phyloP scores from a whole-genome alignment of 768 basidiomycete genomes.

The Boletus pseudo-olivaceus region DNA sequence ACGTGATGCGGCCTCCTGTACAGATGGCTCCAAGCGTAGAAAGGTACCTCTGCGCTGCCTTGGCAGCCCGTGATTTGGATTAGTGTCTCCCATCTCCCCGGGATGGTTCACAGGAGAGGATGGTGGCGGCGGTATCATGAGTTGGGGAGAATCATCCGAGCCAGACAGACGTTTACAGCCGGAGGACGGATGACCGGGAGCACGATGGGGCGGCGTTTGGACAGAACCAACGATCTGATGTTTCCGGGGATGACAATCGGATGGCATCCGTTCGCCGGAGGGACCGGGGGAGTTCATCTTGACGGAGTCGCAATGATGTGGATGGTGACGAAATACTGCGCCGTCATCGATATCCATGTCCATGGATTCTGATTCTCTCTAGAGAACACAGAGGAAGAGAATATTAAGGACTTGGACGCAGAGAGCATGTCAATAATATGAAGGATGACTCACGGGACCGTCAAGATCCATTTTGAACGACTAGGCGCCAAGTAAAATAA shows the following conservation, averaged over 20 bases:
- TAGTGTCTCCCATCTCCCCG: neutral
- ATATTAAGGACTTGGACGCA: conserved; percentile 2
- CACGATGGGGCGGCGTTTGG: neutral
- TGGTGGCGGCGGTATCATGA: neutral
- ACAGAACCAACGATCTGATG: neutral
- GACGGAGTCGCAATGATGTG: neutral
- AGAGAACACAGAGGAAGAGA: neutral
- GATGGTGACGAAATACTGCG: neutral
- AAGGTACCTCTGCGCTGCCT: neutral
- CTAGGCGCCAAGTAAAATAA: neutral
- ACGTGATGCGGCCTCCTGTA: neutral
- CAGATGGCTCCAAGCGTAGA: neutral
- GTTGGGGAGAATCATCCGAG: neutral
- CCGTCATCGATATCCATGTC: conserved; percentile 14
- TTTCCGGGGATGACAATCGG: neutral
- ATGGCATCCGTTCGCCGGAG: neutral
- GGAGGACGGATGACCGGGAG: neutral
- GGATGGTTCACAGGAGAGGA: neutral
- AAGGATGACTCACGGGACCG: conserved; percentile 13
- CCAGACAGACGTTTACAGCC: neutral
- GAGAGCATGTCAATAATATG: neutral
- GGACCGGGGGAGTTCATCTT: neutral
- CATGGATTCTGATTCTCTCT: conserved; percentile 7
- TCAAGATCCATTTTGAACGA: conserved; percentile 14
- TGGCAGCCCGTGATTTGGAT: neutral